Conservation (phyloP, 2,329 filamentous ascomycete genomes). For the Cyphellophora europaea region DNA sequence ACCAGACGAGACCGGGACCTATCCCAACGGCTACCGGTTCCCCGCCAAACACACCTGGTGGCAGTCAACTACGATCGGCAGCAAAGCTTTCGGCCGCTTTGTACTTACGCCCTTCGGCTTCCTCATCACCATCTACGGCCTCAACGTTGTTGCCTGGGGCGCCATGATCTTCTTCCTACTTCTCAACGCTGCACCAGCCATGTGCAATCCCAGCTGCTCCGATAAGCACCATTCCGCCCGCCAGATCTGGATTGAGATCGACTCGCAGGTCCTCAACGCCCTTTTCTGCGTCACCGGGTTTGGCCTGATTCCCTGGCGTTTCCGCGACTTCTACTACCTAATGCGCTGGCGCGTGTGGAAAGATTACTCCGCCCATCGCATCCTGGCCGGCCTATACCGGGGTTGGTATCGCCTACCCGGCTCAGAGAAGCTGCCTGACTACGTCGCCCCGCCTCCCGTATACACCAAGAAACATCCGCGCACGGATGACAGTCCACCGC, state of each 20-base stretch:
- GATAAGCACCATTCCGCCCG: constrained; percentile 65
- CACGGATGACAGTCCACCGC: constrained; percentile 11
- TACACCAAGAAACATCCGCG: constrained; percentile 13
- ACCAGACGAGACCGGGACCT: constrained; percentile 24
- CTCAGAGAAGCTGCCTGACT: constrained; percentile 47
- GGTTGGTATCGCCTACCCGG: constrained; percentile 67
- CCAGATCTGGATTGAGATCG: constrained; percentile 76
- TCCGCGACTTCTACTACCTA: constrained; percentile 68
- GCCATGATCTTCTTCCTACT: constrained; percentile 84
- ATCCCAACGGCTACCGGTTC: constrained; percentile 27
- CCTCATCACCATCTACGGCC: constrained; percentile 65
- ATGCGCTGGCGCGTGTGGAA: constrained; percentile 52
- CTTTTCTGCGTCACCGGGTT: constrained; percentile 84
- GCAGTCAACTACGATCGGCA: constrained; percentile 22
- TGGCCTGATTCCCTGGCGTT: constrained; percentile 74
- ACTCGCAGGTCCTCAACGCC: constrained; percentile 72
- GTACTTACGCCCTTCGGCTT: constrained; percentile 67
- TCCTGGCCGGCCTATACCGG: constrained; percentile 64
- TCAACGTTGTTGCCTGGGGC: constrained; percentile 81
- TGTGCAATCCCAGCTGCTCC: constrained; percentile 48
- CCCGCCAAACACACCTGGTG: constrained; percentile 25
- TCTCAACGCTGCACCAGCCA: constrained; percentile 55
- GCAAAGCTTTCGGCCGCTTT: constrained; percentile 40
- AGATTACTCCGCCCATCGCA: constrained; percentile 50
- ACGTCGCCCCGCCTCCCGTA: constrained; percentile 17